Percentiles rank a stretch among this genome's conserved stretches.
phyloP scores from a whole-genome alignment of 192 early-diverging fungal species.

The Coemansia furcata region DNA sequence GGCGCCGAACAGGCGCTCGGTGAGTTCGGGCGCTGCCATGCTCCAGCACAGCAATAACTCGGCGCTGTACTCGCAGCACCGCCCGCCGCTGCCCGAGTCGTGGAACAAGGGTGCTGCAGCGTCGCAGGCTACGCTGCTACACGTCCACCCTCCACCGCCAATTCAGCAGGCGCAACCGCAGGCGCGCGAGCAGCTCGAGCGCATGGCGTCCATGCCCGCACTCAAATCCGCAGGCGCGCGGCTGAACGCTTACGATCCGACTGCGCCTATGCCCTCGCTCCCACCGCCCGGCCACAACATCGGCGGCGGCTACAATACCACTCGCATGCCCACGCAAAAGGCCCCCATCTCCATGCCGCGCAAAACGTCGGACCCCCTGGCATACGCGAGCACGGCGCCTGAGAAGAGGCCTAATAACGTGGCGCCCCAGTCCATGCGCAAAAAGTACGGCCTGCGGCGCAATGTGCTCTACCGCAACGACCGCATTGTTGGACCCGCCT shows the following conservation, averaged over 20 bases:
- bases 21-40: slow-evolving; percentile 30
- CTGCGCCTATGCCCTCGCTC: slow-evolving; percentile 24
- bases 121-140: background rate
- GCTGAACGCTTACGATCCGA: slow-evolving; percentile 30
- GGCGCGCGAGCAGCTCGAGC: slow-evolving; percentile 46
- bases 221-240: slow-evolving; percentile 25
- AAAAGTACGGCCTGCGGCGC: slow-evolving; percentile 44
- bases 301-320: background rate
- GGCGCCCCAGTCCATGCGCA: slow-evolving; percentile 35
- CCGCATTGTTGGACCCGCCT: slow-evolving; percentile 18
- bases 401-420: slow-evolving; percentile 41
- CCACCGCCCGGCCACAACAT: background rate
- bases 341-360: slow-evolving; percentile 26
- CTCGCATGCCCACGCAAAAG: background rate
- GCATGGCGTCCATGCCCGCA: slow-evolving; percentile 49
- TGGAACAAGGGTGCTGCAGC: slow-evolving; percentile 6
- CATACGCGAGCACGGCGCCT: slow-evolving; percentile 26
- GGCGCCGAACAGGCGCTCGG: slow-evolving; percentile 33
- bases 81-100: slow-evolving; percentile 14
- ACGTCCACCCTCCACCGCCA: slow-evolving; percentile 2
- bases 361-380: slow-evolving; percentile 47
- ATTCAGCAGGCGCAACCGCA: background rate
- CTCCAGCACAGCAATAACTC: slow-evolving; percentile 7
- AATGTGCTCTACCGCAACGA: slow-evolving; percentile 46
- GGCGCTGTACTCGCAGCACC: slow-evolving; percentile 22